phyloP scores from a whole-genome alignment of 1,284 basidiomycete genomes.

The Volvariella volvacea region DNA sequence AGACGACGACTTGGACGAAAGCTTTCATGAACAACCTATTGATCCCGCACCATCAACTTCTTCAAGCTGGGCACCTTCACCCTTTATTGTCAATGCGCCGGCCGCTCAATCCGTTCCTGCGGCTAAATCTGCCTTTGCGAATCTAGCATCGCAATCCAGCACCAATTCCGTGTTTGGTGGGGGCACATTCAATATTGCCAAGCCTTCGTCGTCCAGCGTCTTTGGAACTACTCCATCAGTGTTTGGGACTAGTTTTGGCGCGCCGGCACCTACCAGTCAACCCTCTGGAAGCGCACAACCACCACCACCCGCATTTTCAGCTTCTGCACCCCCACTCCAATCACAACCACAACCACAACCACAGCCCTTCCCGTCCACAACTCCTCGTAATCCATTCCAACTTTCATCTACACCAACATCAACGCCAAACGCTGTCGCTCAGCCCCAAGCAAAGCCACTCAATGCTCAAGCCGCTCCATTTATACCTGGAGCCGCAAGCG shows the following conservation, averaged over 20 bases:
- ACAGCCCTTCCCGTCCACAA: no score
- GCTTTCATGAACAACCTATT: conserved; percentile 3
- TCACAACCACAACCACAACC: no score
- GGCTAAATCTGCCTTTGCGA: conserved; percentile 16
- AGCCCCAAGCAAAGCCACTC: no score
- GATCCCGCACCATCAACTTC: not conserved
- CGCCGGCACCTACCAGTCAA: conserved; percentile 5
- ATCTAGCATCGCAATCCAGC: conserved; percentile 2
- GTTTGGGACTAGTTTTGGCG: not conserved
- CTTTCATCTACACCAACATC: no score
- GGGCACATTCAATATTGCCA: not conserved
- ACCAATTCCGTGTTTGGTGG: conserved; percentile 3
- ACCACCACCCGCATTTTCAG: not conserved
- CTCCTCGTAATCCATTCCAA: no score
- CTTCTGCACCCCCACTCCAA: not conserved
- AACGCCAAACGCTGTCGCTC: no score
- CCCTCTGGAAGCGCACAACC: conserved; percentile 4
- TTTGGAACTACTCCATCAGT: not conserved
- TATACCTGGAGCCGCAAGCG: no score
- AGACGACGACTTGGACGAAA: conserved; percentile 4
- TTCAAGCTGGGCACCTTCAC: not conserved
- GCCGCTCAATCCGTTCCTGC: conserved; percentile 11
- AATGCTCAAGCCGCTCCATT: no score
- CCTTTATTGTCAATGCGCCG: not conserved
- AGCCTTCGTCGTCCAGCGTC: not conserved